phyloP scores from a whole-genome alignment of 192 early-diverging fungal species.

The Coemansia sp. region DNA sequence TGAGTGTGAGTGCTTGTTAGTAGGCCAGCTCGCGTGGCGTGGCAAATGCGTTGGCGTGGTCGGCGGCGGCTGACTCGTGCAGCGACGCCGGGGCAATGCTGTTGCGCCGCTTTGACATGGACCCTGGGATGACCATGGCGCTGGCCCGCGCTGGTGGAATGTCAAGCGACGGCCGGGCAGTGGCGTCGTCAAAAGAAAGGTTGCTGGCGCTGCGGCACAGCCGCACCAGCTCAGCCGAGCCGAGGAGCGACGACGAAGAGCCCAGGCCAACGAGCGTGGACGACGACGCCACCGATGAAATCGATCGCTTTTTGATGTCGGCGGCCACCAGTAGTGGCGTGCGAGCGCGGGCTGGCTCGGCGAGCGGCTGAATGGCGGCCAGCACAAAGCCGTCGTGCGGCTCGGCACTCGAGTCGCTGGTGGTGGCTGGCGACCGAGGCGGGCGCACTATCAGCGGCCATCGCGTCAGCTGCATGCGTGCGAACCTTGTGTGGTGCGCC shows the following conservation, averaged over 20 bases:
- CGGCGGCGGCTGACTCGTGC: constrained; percentile 26
- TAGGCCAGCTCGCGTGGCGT: constrained; percentile 24
- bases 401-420: constrained; percentile 15
- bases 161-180: constrained; percentile 44
- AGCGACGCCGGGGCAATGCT: constrained; percentile 3
- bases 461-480: constrained; percentile 47
- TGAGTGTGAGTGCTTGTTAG: neutral
- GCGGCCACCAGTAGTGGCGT: neutral
- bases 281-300: constrained; percentile 44
- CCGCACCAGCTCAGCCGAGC: constrained; percentile 32
- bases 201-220: constrained; percentile 48
- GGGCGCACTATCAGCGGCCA: constrained; percentile 47
- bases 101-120: constrained; percentile 37
- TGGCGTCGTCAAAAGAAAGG: constrained; percentile 46
- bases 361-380: constrained; percentile 43
- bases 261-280: constrained; percentile 39
- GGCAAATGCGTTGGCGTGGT: constrained; percentile 23
- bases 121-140: constrained; percentile 29
- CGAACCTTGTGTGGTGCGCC: constrained; percentile 49
- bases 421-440: neutral
- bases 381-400: constrained; percentile 54
- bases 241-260: constrained; percentile 14
- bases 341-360: constrained; percentile 43
- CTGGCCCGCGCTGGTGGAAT: neutral
- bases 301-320: constrained; percentile 37